Conservation (phyloP, 768 basidiomycete genomes). For the Rhizopogon vesiculosus region DNA sequence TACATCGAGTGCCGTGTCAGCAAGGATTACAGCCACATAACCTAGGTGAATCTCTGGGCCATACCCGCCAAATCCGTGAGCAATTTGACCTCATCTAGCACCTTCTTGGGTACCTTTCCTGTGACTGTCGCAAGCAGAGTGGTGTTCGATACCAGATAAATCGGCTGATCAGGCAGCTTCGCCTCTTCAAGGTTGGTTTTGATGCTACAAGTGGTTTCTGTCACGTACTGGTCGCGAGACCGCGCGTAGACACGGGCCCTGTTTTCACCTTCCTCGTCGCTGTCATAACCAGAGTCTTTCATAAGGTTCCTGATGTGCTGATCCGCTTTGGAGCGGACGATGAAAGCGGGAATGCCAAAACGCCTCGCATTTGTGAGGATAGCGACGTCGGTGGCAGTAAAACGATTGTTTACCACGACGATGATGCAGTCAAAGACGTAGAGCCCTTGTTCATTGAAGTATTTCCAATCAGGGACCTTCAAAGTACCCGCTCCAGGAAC, state of each 20-base stretch:
- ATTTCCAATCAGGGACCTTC: constrained; percentile 19
- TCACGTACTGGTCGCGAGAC: constrained; percentile 5
- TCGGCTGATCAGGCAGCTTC: constrained; percentile 9
- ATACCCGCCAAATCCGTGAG: constrained; percentile 3
- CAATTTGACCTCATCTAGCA: constrained; percentile 1
- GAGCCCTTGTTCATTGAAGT: constrained; percentile 25
- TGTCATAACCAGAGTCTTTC: constrained; percentile 19
- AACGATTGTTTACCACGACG: constrained; percentile 20
- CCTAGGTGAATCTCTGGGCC: not conserved
- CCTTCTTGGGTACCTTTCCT: not conserved
- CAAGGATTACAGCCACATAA: not conserved
- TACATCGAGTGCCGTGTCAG: too few species aligned
- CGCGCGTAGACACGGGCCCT: constrained; percentile 1
- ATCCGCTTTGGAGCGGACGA: constrained; percentile 33
- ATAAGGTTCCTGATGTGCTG: constrained; percentile 23
- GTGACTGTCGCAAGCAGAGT: constrained; percentile 2
- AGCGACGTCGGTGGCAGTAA: constrained; percentile 21
- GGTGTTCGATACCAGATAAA: constrained; percentile 13
- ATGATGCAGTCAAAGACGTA: constrained; percentile 24
- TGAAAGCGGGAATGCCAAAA: constrained; percentile 21
- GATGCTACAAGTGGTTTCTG: constrained; percentile 6
- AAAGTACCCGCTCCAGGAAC: constrained; percentile 26
- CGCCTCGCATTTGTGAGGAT: constrained; percentile 17
- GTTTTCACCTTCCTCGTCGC: constrained; percentile 7
- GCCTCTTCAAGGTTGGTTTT: constrained; percentile 7